These are phyloP conservation scores for Lachancea quebecensis DNA, from an alignment of 805 yeast species.

Conservation along the genomic window DNA sequence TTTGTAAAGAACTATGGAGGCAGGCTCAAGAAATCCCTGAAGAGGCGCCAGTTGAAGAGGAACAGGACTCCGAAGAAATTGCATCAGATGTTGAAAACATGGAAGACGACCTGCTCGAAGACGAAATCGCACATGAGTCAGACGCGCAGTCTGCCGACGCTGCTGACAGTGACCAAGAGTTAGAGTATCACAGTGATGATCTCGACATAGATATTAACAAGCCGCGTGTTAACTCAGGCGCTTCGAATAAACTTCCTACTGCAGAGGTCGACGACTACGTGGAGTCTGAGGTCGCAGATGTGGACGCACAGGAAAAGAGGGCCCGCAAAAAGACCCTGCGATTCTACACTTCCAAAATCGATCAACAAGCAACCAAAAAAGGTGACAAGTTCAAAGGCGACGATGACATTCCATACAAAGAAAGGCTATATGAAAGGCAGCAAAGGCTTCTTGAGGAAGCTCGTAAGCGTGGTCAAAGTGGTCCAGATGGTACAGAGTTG, in stretches of 20 bases:
- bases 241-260: constrained; percentile 15
- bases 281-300: constrained; percentile 70
- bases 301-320: constrained; percentile 81
- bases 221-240: constrained; percentile 44
- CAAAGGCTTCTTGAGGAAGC: constrained; percentile 86
- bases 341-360: constrained; percentile 95
- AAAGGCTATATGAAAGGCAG: constrained; percentile 83
- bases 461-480: constrained; percentile 66
- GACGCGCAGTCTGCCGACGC: constrained; percentile 19
- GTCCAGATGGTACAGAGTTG: constrained; percentile 48
- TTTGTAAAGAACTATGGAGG: constrained; percentile 83
- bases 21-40: constrained; percentile 57
- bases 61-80: constrained; percentile 27
- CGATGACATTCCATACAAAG: constrained; percentile 84
- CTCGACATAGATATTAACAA: constrained; percentile 46
- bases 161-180: constrained; percentile 17
- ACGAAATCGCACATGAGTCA: constrained; percentile 5
- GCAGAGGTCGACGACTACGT: constrained; percentile 45
- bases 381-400: constrained; percentile 68
- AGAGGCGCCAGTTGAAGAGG: constrained; percentile 20
- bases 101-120: constrained; percentile 16
- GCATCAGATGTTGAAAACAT: constrained; percentile 11
- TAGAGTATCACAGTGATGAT: constrained; percentile 31
- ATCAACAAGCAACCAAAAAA: constrained; percentile 65
- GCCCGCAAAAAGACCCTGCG: constrained; percentile 75